phyloP scores from a whole-genome alignment of 371 early-diverging fungal species.

The Catenaria anguillulae region DNA sequence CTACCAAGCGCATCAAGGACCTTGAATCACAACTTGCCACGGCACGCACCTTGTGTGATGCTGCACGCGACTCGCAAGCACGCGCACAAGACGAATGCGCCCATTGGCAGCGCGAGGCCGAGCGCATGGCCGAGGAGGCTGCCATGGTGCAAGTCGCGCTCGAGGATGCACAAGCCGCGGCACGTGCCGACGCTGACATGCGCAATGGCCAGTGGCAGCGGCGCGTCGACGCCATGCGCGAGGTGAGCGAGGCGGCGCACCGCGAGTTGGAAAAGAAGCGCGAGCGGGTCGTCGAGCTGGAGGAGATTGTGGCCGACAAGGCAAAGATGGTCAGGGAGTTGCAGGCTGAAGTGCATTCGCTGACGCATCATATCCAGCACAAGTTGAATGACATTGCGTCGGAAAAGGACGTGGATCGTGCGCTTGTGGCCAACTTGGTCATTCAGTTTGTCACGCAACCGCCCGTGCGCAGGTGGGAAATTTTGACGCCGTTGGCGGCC shows the following conservation, averaged over 20 bases:
- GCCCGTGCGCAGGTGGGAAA: neutral
- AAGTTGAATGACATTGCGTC: neutral
- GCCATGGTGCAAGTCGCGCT: neutral
- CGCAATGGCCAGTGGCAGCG: neutral
- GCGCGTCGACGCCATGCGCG: neutral
- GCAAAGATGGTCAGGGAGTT: neutral
- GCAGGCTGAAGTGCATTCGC: slow-evolving; percentile 1
- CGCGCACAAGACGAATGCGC: neutral
- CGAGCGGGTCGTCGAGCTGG: neutral
- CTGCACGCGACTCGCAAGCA: too few species aligned
- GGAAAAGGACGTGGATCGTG: neutral
- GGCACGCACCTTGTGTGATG: too few species aligned
- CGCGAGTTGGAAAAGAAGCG: neutral
- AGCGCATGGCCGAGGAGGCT: neutral
- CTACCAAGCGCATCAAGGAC: neutral
- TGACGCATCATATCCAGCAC: neutral
- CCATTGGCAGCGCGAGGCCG: neutral
- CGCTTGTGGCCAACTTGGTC: slow-evolving; percentile 1
- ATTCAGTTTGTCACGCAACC: neutral
- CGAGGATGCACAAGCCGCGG: neutral
- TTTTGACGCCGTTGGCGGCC: neutral
- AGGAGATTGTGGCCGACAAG: neutral
- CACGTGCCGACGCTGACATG: neutral
- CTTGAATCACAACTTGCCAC: too few species aligned
- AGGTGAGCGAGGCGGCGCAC: neutral